Evolutionary conservation across 2,329 filamentous ascomycete genomes (phyloP).

Genomic region (Ophiostoma novo-ulmi): DNA sequence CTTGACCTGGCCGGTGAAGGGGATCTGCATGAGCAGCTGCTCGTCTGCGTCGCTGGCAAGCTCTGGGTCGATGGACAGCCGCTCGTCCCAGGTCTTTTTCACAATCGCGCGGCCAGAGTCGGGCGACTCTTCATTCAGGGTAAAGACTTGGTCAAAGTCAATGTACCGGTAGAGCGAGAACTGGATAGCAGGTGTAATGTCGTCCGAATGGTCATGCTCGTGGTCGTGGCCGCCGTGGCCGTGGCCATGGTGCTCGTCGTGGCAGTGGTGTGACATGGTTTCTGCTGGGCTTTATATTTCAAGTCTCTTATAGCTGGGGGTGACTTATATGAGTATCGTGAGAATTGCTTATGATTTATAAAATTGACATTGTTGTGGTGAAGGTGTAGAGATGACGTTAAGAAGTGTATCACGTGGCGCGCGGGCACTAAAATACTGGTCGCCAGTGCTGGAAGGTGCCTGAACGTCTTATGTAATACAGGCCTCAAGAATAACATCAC

Average conservation of each 20-base stretch:
- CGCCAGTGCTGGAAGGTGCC: background rate
- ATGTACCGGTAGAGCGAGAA: constrained; percentile 88
- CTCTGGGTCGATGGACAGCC: constrained; percentile 65
- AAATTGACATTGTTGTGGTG: background rate
- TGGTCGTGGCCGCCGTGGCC: constrained; percentile 37
- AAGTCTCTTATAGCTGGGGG: too few species aligned
- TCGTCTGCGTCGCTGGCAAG: constrained; percentile 84
- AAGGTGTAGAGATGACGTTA: background rate
- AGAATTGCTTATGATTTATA: background rate
- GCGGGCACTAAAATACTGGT: background rate
- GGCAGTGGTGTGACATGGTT: constrained; percentile 31
- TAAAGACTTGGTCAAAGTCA: constrained; percentile 77
- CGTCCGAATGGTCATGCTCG: constrained; percentile 82
- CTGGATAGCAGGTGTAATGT: constrained; percentile 86
- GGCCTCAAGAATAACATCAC: background rate
- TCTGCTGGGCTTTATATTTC: too few species aligned
- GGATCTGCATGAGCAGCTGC: constrained; percentile 87
- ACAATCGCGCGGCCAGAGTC: constrained; percentile 69
- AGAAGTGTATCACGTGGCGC: background rate
- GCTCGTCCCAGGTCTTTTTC: constrained; percentile 86
- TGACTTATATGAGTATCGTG: background rate
- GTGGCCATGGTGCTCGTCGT: constrained; percentile 33
- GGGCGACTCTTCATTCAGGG: constrained; percentile 71
- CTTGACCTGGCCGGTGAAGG: constrained; percentile 93
- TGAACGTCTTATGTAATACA: background rate